These are phyloP conservation scores for Verticillium isaacii DNA, from an alignment of 2,329 filamentous ascomycete genomes.

Conservation along the genomic window DNA sequence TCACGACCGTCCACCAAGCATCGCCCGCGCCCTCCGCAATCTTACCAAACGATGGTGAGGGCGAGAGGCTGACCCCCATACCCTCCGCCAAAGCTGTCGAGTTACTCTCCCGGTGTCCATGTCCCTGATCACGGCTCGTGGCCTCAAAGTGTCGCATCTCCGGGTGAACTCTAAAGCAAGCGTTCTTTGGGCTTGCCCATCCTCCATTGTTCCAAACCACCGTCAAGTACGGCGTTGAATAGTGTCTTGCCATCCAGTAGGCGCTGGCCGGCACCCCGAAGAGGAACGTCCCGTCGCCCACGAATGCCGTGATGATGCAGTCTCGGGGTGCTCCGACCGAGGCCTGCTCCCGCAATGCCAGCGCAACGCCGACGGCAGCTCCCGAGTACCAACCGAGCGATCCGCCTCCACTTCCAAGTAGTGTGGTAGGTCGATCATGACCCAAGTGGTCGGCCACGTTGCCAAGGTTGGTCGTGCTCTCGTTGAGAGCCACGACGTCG, in stretches of 20 bases:
- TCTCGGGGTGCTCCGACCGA: neutral
- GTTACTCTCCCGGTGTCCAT: neutral
- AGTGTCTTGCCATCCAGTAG: slow-evolving; percentile 14
- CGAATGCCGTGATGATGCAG: slow-evolving; percentile 10
- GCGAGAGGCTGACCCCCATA: slow-evolving; percentile 11
- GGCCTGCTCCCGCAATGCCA: slow-evolving; percentile 10
- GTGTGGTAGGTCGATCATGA: slow-evolving; percentile 32
- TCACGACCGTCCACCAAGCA: slow-evolving; percentile 13
- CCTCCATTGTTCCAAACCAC: slow-evolving; percentile 16
- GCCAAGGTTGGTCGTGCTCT: slow-evolving; percentile 43
- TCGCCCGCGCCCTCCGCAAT: slow-evolving; percentile 16
- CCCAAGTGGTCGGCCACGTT: slow-evolving; percentile 56
- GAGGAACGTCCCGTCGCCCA: slow-evolving; percentile 14
- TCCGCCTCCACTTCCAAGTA: slow-evolving; percentile 25
- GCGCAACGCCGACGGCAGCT: slow-evolving; percentile 23
- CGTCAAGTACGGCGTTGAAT: slow-evolving; percentile 13
- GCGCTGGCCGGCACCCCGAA: slow-evolving; percentile 13
- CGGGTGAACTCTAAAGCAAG: slow-evolving; percentile 12
- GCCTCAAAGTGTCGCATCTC: slow-evolving; percentile 5
- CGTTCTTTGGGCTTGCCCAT: slow-evolving; percentile 12
- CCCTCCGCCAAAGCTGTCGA: slow-evolving; percentile 9
- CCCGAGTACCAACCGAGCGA: slow-evolving; percentile 28
- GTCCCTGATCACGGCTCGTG: neutral
- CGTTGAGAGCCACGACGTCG: slow-evolving; percentile 60
- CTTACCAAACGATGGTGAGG: slow-evolving; percentile 14